Conservation (phyloP, 1,139 yeast genomes). For the Candida sp. region DNA sequence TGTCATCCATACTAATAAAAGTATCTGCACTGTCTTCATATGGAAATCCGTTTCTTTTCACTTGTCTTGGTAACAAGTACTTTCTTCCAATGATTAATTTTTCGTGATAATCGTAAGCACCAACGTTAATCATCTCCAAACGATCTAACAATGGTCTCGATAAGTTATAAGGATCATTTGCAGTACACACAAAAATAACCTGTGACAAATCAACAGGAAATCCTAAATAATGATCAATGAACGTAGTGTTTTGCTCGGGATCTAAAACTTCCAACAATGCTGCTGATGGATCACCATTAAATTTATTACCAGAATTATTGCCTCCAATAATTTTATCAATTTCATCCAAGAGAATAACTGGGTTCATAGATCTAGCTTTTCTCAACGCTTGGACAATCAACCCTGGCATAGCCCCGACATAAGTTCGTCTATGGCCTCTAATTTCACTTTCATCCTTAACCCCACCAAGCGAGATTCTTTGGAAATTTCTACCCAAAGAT, state of each 20-base stretch:
- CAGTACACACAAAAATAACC: conserved; percentile 84
- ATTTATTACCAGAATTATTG: conserved; percentile 40
- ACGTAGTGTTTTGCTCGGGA: conserved; percentile 82
- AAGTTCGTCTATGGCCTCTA: conserved; percentile 89
- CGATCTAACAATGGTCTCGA: conserved; percentile 83
- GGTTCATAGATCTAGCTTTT: conserved; percentile 78
- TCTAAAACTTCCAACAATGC: conserved; percentile 87
- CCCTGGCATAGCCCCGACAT: conserved; percentile 95
- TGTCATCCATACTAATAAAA: conserved; percentile 39
- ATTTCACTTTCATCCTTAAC: conserved; percentile 88
- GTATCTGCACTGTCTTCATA: conserved; percentile 14
- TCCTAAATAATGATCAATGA: conserved; percentile 83
- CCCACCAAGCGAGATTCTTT: conserved; percentile 86
- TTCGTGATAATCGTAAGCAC: conserved; percentile 81
- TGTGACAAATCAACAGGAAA: conserved; percentile 86
- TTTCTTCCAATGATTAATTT: conserved; percentile 70
- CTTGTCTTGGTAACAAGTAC: conserved; percentile 79
- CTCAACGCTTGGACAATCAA: conserved; percentile 75
- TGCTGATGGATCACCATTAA: conserved; percentile 89
- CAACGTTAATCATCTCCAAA: conserved; percentile 77
- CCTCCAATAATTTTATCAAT: conserved; percentile 81
- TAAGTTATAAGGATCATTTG: conserved; percentile 75
- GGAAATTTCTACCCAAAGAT: conserved; percentile 77
- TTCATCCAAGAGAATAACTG: conserved; percentile 86
- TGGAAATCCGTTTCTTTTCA: conserved; percentile 66